A percentile compares a stretch with the other conserved stretches of the same genome.
These are phyloP conservation scores for Epichloe sibirici DNA, from an alignment of 2,329 filamentous ascomycete species.

Conservation along the genomic window DNA sequence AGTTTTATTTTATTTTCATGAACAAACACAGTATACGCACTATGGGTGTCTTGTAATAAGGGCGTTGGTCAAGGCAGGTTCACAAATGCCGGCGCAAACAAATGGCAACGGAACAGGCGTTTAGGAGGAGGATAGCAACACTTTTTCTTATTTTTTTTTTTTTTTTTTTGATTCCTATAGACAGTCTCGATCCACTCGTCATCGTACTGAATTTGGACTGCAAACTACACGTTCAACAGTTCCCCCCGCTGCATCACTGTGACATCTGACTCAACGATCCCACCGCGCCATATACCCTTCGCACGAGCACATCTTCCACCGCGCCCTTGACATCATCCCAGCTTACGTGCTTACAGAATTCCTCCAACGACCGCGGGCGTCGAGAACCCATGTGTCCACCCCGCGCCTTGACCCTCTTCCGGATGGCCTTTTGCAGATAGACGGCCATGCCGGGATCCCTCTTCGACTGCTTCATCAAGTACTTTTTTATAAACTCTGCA, in stretches of 20 bases:
- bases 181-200: not conserved
- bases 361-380: conserved; percentile 17
- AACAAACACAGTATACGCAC: not conserved
- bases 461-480: conserved; percentile 24
- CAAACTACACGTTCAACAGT: not conserved
- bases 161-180: not conserved
- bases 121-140: not conserved
- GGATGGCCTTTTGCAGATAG: conserved; percentile 21
- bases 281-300: conserved; percentile 11
- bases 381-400: conserved; percentile 1
- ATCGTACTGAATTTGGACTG: not conserved
- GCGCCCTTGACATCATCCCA: conserved; percentile 24
- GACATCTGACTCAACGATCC: conserved; percentile 10
- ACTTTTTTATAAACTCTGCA: conserved; percentile 18
- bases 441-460: conserved; percentile 22
- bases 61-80: too few relatives aligned
- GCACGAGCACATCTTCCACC: conserved; percentile 19
- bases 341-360: conserved; percentile 19
- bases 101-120: not conserved
- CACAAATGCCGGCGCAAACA: too few relatives aligned
- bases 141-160: too few relatives aligned
- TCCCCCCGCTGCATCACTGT: not conserved
- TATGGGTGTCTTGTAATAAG: too few relatives aligned
- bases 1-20: not conserved
- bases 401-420: conserved; percentile 12